Conservation (phyloP, 192 early-diverging fungal species). For the Allomyces macrogynus region DNA sequence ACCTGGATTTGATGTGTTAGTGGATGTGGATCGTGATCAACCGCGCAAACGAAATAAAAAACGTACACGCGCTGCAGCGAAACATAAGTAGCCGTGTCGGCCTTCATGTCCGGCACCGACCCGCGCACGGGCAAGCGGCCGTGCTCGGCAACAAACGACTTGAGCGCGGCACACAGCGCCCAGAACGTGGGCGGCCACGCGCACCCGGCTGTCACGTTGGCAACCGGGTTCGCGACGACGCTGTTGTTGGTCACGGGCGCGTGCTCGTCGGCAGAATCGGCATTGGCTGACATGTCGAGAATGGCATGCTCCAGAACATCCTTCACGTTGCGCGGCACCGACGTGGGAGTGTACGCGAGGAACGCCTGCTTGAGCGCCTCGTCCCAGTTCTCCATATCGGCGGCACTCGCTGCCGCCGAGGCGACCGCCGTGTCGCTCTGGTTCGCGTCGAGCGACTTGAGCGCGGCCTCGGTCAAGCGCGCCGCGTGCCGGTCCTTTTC, state of each 20-base stretch:
- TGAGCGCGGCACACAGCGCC: too few species aligned
- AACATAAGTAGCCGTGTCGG: constrained; percentile 75
- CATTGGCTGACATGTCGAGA: too few species aligned
- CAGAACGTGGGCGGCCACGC: too few species aligned
- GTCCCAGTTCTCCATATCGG: constrained; percentile 28
- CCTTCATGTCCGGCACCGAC: constrained; percentile 88
- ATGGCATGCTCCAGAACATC: too few species aligned
- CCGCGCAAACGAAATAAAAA: not conserved
- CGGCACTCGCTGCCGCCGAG: not conserved
- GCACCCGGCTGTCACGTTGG: too few species aligned
- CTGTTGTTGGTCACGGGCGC: too few species aligned
- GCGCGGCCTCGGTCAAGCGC: too few species aligned
- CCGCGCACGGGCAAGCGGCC: constrained; percentile 68
- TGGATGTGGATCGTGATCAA: not conserved
- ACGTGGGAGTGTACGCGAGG: constrained; percentile 17
- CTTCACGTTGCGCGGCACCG: constrained; percentile 4
- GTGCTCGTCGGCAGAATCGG: too few species aligned
- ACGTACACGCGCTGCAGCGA: constrained; percentile 58
- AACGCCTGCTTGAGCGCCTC: constrained; percentile 20
- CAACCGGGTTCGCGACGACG: too few species aligned
- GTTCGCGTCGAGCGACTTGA: too few species aligned
- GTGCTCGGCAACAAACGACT: not conserved
- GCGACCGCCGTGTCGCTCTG: too few species aligned
- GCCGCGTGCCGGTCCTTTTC: too few species aligned
- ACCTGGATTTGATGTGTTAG: not conserved